Evolutionary conservation across 106 monocot genomes (phyloP), one percentile per base, ranked within the genome.

Genomic region (Hemerocallis citrina): DNA sequence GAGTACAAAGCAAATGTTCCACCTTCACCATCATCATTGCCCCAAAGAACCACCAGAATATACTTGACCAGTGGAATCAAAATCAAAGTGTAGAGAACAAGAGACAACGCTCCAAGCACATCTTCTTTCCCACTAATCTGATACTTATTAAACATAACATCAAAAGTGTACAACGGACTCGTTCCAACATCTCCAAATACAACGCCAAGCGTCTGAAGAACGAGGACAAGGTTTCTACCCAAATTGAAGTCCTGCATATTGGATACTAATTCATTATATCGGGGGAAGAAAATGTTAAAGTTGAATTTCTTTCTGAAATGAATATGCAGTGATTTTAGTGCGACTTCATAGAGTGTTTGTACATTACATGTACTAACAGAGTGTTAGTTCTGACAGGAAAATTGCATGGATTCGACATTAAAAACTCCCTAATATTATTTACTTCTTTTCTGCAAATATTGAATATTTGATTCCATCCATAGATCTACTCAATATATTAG

Each of bases 11-110:
- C 96, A 82, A 98, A 98, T 23, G 85, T 91, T 3, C 91, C 96
- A 91, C 96, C 96, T 98, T 98, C 96, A 23, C 96, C 96, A 85
- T 98, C 77, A 75, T 91, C 91, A 72, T 98, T 91, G 20, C 76
- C 96, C 79, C 77, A 66, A 30, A 98, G 87, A 24, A 91, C 96
- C 38, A 98, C 59, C 17, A 91, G 34, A 28, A 73, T 70, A 46
- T 98, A 98, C 69, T 98, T 98, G 55, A 91, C 67, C 8, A 98
- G 71, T 10, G 96, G 91, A 58, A 98, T 98, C 59, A 98, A 58
- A 62, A 91, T 88, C 76, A 98, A 74, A 34, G 91, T 88, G 63
- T 98, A 98, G 20, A 98, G 45, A 50, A 98, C 96, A 33, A 98
- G 84, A 59, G 91, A 98, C 6, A 98, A 75, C 42, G 96, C 91